Conservation (phyloP, 805 yeast genomes). For the Candida gorgasii region DNA sequence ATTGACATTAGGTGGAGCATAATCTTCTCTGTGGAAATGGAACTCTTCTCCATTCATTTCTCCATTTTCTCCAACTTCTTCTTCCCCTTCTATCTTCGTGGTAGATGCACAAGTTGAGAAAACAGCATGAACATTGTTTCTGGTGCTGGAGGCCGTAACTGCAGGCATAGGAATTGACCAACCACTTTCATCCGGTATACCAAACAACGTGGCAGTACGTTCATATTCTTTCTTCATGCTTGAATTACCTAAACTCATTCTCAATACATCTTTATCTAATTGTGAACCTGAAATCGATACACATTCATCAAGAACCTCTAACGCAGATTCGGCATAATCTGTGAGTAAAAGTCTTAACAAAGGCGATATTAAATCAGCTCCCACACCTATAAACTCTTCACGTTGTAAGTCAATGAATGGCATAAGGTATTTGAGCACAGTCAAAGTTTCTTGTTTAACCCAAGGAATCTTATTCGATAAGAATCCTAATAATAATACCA, state of each 20-base stretch:
- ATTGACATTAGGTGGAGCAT: slow-evolving; percentile 44
- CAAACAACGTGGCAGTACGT: slow-evolving; percentile 85
- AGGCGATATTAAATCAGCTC: slow-evolving; percentile 94
- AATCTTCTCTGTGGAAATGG: slow-evolving; percentile 64
- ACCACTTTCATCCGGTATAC: slow-evolving; percentile 92
- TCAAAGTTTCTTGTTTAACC: slow-evolving; percentile 82
- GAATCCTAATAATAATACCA: slow-evolving; percentile 76
- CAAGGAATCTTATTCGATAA: slow-evolving; percentile 74
- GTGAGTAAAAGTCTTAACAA: slow-evolving; percentile 75
- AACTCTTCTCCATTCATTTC: slow-evolving; percentile 35
- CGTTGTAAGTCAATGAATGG: slow-evolving; percentile 75
- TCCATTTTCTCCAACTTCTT: slow-evolving; percentile 22
- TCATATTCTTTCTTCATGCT: slow-evolving; percentile 79
- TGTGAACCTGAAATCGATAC: slow-evolving; percentile 85
- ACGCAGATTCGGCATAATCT: slow-evolving; percentile 83
- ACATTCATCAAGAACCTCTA: slow-evolving; percentile 87
- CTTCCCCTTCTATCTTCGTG: slow-evolving; percentile 33
- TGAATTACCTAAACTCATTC: slow-evolving; percentile 87
- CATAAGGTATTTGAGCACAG: slow-evolving; percentile 67
- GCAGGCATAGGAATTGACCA: slow-evolving; percentile 98
- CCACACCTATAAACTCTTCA: slow-evolving; percentile 82
- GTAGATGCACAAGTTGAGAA: slow-evolving; percentile 75
- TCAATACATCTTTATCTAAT: slow-evolving; percentile 84
- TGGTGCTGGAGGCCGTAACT: slow-evolving; percentile 79
- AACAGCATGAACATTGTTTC: slow-evolving; percentile 94